These are phyloP conservation scores for Lantana camara DNA, from an alignment of 257 asterid species.

Conservation along the genomic window DNA sequence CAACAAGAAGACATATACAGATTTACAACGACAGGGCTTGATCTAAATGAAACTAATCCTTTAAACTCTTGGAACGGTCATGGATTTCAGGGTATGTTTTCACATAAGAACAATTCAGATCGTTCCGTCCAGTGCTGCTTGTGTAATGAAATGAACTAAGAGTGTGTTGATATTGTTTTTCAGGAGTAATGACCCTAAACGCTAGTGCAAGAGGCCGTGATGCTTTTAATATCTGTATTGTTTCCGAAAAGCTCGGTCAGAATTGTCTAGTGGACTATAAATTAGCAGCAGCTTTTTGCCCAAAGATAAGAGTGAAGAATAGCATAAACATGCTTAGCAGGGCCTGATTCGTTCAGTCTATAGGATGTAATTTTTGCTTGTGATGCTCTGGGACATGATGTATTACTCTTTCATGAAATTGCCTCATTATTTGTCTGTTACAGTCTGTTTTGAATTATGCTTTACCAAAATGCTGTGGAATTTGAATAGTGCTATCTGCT, in stretches of 20 bases:
- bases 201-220: too few species aligned
- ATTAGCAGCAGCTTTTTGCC: constrained; percentile 5
- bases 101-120: neutral
- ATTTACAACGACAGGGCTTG: constrained; percentile 97
- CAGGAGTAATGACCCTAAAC: constrained; percentile 17
- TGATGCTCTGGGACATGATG: neutral
- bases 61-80: neutral
- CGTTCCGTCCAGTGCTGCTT: too few species aligned
- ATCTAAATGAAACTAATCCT: constrained; percentile 40
- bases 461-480: too few species aligned
- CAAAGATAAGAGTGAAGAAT: constrained; percentile 3
- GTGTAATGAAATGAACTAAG: neutral
- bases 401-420: neutral
- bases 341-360: neutral
- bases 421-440: neutral
- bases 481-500: too few species aligned
- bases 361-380: constrained; percentile 11
- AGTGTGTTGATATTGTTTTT: neutral
- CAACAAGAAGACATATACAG: constrained; percentile 94
- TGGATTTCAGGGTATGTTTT: constrained; percentile 8
- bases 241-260: neutral
- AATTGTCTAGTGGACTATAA: constrained; percentile 1
- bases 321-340: neutral
- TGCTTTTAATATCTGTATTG: neutral
- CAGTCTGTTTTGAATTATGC: too few species aligned